Base-by-base conservation (phyloP, 106 monocot species). In the Phalaenopsis aphrodite region DNA sequence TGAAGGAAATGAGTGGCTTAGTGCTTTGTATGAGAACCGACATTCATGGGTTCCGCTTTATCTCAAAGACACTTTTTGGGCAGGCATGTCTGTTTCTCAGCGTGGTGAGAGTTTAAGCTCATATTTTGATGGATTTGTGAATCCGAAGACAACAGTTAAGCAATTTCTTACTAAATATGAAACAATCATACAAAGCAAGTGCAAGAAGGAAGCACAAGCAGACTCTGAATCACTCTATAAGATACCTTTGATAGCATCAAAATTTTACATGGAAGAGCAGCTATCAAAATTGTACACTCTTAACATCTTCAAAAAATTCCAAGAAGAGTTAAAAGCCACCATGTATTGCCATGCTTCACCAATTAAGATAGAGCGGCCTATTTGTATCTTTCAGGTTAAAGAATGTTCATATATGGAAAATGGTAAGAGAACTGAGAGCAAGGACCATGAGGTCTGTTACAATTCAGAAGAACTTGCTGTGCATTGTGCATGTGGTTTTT, bases 151-250 rank as follows among this genome's bases (percentile, higher is more conserved):
- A 42, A 65, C 75, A 10, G 68, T 89, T 11, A 87, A 85, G 56
- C 85, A 89, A 73, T 87, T 89, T 76, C 4, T 89, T 41, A 57
- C 49, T 61, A 79, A 80, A 73, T 90, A 87, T 81, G 89, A 90
- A 45, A 78, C 39, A 57, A 85, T 83, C 17, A 72, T 87, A 21
- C 78, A 73, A 81, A 83, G 77, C 39, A 90, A 83, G 19, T 65
- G 78, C 24, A 78, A 84, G 41, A 85, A 78, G 52, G 89, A 89
- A 79, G 55, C 69, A 8, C 82, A 82, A 46, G 87, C 84, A 19
- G 87, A 90, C 72, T 78, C 76, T 69, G 83, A 65, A 23, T 80
- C 81, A 18, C 75, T 76, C n/a, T 49, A 78, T 16, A 80, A 71
- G 43, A 46, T 41, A 30, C 36, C 61, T 3, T 75, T 75, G 52